phyloP scores from a whole-genome alignment of 148 eudicot species.

The Chenopodium quinoa region DNA sequence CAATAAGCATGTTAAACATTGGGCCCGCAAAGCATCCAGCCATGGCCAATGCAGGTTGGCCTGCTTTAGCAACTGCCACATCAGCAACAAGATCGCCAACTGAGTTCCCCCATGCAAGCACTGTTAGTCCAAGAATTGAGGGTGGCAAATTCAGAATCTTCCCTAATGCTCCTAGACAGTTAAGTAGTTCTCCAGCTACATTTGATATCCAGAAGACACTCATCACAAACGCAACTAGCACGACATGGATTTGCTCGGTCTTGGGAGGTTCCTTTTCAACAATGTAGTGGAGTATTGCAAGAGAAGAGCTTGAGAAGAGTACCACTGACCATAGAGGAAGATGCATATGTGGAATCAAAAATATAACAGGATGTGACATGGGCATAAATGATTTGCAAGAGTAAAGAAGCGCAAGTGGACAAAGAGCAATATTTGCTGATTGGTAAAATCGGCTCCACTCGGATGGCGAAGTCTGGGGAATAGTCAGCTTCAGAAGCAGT shows the following conservation, averaged over 20 bases:
- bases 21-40: conserved; percentile 99
- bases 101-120: conserved; percentile 95
- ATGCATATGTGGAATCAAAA: conserved; percentile 58
- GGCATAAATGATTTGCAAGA: conserved; percentile 82
- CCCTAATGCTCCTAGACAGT: conserved; percentile 82
- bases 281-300: conserved; percentile 69
- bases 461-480: conserved; percentile 70
- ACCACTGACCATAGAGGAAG: conserved; percentile 78
- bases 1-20: conserved; percentile 94
- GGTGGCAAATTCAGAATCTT: conserved; percentile 65
- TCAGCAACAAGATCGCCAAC: conserved; percentile 98
- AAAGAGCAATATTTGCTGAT: conserved; percentile 85
- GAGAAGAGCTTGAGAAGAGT: conserved; percentile 58
- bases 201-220: conserved; percentile 98
- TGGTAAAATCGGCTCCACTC: conserved; percentile 84
- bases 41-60: conserved; percentile 97
- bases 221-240: conserved; percentile 72
- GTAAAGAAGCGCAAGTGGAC: conserved; percentile 75
- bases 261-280: conserved; percentile 85
- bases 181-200: conserved; percentile 80
- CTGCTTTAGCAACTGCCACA: conserved; percentile 93
- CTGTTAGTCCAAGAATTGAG: conserved; percentile 81
- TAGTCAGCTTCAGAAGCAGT: conserved; percentile 70
- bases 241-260: conserved; percentile 56
- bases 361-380: conserved; percentile 56